Evolutionary conservation across 768 basidiomycete genomes (phyloP).

Genomic region (Mycena haematopus): DNA sequence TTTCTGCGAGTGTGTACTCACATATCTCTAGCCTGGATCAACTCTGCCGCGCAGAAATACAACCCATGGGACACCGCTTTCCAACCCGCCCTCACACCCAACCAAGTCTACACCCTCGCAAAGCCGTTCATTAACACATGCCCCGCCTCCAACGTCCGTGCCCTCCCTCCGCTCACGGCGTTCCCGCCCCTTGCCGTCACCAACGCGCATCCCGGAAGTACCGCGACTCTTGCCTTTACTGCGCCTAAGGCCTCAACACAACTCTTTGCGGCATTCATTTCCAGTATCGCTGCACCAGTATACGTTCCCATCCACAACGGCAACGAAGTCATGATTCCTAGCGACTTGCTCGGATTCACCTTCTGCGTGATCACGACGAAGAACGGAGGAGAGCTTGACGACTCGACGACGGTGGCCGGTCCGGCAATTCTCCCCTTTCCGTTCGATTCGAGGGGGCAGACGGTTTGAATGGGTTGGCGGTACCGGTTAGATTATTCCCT

Average conservation of each 20-base stretch:
- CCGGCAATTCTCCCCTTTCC: conserved; percentile 54
- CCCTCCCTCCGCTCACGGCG: conserved; percentile 49
- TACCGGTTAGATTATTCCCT: too few species aligned
- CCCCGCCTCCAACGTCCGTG: conserved; percentile 54
- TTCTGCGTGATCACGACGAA: conserved; percentile 55
- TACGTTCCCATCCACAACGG: conserved; percentile 45
- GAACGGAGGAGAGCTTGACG: conserved; percentile 45
- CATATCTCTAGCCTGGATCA: conserved; percentile 46
- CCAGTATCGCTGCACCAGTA: conserved; percentile 47
- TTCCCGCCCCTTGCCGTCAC: conserved; percentile 50
- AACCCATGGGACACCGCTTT: conserved; percentile 55
- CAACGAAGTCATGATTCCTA: conserved; percentile 47
- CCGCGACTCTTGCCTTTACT: conserved; percentile 36
- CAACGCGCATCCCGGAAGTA: conserved; percentile 35
- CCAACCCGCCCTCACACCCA: conserved; percentile 50
- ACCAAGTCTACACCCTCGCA: conserved; percentile 48
- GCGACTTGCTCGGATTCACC: conserved; percentile 51
- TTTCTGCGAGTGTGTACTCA: not conserved
- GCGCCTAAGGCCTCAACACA: conserved; percentile 17
- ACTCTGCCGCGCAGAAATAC: conserved; percentile 45
- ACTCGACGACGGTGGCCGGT: conserved; percentile 62
- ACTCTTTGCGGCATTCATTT: conserved; percentile 56
- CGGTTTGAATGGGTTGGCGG: not conserved
- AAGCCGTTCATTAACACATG: conserved; percentile 57
- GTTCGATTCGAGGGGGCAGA: conserved; percentile 36